phyloP scores from a whole-genome alignment of 148 eudicot species.

The Rheum nobile region DNA sequence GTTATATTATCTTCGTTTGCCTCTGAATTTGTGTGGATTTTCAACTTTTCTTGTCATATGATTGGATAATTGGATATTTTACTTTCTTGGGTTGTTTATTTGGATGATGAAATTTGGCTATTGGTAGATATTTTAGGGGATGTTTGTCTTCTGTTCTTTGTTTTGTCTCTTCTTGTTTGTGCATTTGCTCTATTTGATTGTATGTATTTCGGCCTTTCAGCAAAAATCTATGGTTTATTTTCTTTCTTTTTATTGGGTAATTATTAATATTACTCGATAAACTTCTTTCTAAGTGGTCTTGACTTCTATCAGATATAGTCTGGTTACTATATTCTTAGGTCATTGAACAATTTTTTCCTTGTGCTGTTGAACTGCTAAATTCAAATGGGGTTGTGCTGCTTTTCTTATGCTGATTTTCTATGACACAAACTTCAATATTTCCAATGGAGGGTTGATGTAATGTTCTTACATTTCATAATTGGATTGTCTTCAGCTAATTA shows the following conservation, averaged over 20 bases:
- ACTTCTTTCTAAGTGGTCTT: neutral
- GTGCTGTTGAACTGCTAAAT: neutral
- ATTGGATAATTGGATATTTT: neutral
- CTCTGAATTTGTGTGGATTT: neutral
- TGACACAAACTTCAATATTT: too few relatives aligned
- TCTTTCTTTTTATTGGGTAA: neutral
- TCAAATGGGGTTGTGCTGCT: neutral
- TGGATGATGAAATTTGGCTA: neutral
- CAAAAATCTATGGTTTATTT: neutral
- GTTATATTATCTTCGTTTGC: neutral
- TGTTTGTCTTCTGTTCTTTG: neutral
- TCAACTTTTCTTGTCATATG: neutral
- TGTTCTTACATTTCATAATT: neutral
- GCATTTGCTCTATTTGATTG: neutral
- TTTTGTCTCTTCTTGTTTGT: too few relatives aligned
- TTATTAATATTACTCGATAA: neutral
- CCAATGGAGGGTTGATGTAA: too few relatives aligned
- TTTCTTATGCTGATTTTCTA: neutral
- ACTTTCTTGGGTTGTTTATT: neutral
- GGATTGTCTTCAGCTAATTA: neutral
- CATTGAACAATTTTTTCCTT: neutral
- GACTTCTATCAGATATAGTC: neutral
- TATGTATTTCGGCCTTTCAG: neutral
- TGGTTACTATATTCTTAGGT: neutral
- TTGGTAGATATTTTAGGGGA: neutral